Conservation (phyloP, 2,329 filamentous ascomycete genomes). For the Aphanoascus verrucosus region DNA sequence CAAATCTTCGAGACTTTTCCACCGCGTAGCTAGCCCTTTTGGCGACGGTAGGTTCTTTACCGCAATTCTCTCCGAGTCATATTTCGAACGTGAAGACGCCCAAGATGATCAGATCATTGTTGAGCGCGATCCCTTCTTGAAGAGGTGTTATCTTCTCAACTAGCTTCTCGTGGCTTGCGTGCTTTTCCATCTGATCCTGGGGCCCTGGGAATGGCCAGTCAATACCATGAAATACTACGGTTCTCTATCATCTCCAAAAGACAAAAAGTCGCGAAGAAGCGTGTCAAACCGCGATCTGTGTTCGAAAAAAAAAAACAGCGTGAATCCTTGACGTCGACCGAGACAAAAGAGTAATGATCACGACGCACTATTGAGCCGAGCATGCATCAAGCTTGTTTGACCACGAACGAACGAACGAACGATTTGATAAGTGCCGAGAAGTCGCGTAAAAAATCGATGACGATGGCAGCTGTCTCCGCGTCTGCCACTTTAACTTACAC, state of each 20-base stretch:
- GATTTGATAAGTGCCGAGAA: neutral
- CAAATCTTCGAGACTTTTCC: too few relatives aligned
- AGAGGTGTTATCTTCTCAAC: too few relatives aligned
- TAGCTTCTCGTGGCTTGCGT: too few relatives aligned
- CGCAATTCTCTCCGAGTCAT: too few relatives aligned
- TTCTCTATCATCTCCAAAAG: too few relatives aligned
- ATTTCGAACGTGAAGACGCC: too few relatives aligned
- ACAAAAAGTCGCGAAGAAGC: neutral
- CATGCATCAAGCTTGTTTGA: slow-evolving; percentile 6
- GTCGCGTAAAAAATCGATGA: neutral
- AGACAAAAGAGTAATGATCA: neutral
- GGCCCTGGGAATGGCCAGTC: neutral
- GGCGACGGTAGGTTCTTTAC: too few relatives aligned
- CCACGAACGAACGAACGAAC: neutral
- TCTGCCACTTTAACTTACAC: too few relatives aligned
- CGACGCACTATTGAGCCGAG: neutral
- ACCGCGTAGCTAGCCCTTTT: too few relatives aligned
- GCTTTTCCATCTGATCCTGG: too few relatives aligned
- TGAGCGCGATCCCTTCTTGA: neutral
- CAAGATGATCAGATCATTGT: neutral
- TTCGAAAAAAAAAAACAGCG: neutral
- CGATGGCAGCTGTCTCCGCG: too few relatives aligned
- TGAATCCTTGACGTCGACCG: neutral
- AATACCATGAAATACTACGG: too few relatives aligned
- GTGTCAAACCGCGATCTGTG: neutral